Base-by-base conservation (phyloP, 169 alveolate species). In the Plasmodium blacklocki region DNA sequence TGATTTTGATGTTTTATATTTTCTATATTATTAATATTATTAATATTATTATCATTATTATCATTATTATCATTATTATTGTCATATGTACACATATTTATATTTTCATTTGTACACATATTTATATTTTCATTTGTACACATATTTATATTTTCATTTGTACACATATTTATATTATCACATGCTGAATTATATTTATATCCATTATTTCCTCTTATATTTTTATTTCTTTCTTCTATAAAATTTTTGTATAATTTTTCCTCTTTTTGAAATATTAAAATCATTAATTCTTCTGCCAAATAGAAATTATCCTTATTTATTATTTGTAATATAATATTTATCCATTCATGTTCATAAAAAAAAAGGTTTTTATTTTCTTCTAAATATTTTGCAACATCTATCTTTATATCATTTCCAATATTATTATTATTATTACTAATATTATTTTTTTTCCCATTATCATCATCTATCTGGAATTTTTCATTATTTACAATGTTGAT, bases 331-430 rank as follows among this genome's bases (percentile, higher is more conserved):
- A 83, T 83, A 26, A 83, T 43, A 11, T 23, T 50, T 47, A 83
- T 32, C 91, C 91, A 83, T 29, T 49, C 91, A 66, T 83, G 91
- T 23, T 83, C 85, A 60, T 72, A 72, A 73, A 83, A 83, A 49
- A 83, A 72, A 9, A 63, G 49, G n/a, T 52, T 43, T 50, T 50
- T 52, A 49, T 50, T 47, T n/a, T 19, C 26, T 64, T 62, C 64
- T 56, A 56, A 56, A 56, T 56, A 12, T 56, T 56, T 14, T 56
- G n/a, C 64, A 6, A 56, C 18, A 39, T 39, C 1, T 39, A 39
- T 39, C 7, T 56, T 18, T 12, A 18, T 56, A 12, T 56, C 32
- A 6, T 56, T 6, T 56, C 23, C 29, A 15, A 56, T 56, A 12
- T 56, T 56, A 56, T 12, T 8, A 18, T 6, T 9, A 54, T 56